These are phyloP conservation scores for Ajuga reptans DNA, from an alignment of 305 asterid genomes.

Conservation along the genomic window DNA sequence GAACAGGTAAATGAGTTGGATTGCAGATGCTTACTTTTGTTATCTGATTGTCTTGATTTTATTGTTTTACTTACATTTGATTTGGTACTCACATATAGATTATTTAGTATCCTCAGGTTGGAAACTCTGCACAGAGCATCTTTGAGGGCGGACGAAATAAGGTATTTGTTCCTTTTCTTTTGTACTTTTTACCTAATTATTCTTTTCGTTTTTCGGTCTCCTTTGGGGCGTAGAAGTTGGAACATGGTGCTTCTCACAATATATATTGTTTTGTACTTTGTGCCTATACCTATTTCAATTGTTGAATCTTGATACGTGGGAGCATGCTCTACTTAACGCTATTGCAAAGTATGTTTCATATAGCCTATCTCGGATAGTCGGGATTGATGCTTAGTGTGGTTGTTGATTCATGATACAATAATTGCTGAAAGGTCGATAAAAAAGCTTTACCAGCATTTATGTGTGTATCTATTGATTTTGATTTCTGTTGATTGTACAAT, in stretches of 20 bases:
- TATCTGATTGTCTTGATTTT: background rate
- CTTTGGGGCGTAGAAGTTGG: background rate
- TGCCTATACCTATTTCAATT: background rate
- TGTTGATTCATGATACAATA: background rate
- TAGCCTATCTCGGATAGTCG: background rate
- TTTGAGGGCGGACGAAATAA: constrained; percentile 30
- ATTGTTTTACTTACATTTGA: background rate
- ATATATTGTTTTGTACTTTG: background rate
- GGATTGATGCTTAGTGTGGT: background rate
- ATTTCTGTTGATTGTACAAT: background rate
- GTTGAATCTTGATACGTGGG: background rate
- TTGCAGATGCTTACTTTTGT: constrained; percentile 15
- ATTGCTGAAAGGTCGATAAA: background rate
- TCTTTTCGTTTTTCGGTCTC: background rate
- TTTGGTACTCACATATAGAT: constrained; percentile 5
- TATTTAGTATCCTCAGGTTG: constrained; percentile 27
- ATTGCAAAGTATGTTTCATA: background rate
- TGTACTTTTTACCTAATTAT: background rate
- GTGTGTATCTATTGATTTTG: background rate
- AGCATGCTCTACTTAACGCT: background rate
- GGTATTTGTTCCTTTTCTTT: constrained; percentile 20
- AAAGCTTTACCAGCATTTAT: background rate
- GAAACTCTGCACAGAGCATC: constrained; percentile 27
- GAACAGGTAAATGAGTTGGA: constrained; percentile 44
- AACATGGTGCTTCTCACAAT: background rate